Conservation (phyloP, 805 yeast genomes). For the Ogataea neopini region DNA sequence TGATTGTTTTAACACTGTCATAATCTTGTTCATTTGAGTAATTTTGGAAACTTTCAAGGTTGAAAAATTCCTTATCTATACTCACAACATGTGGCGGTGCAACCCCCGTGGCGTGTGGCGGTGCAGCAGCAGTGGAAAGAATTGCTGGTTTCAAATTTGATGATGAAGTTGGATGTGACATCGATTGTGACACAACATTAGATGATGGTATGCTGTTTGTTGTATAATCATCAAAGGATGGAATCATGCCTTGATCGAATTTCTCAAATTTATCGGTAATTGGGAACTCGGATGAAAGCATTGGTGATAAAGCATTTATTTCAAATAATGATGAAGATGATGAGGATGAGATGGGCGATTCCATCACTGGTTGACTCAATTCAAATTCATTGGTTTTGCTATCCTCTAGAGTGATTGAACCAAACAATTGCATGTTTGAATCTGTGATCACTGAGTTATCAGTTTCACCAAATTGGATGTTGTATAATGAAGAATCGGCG, state of each 20-base stretch:
- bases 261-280: conserved; percentile 16
- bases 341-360: conserved; percentile 24
- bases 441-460: not conserved
- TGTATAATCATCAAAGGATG: conserved; percentile 13
- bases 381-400: not conserved
- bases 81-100: conserved; percentile 7
- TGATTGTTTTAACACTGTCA: conserved; percentile 23
- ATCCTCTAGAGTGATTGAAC: not conserved
- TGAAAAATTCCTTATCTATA: conserved; percentile 1
- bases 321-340: conserved; percentile 23
- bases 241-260: conserved; percentile 7
- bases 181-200: too few species aligned
- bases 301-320: conserved; percentile 15
- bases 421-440: not conserved
- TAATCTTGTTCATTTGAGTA: conserved; percentile 7
- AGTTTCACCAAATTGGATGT: not conserved
- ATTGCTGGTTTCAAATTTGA: too few species aligned
- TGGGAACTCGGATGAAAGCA: conserved; percentile 16
- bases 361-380: conserved; percentile 6
- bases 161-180: too few species aligned
- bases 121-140: too few species aligned
- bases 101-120: conserved; percentile 5
- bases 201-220: not conserved
- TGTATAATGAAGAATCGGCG: not conserved
- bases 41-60: conserved; percentile 2